Evolutionary conservation across 1,284 basidiomycete genomes (phyloP), one percentile per base, ranked within the genome.

Genomic region (Cystobasidium pallidum): DNA sequence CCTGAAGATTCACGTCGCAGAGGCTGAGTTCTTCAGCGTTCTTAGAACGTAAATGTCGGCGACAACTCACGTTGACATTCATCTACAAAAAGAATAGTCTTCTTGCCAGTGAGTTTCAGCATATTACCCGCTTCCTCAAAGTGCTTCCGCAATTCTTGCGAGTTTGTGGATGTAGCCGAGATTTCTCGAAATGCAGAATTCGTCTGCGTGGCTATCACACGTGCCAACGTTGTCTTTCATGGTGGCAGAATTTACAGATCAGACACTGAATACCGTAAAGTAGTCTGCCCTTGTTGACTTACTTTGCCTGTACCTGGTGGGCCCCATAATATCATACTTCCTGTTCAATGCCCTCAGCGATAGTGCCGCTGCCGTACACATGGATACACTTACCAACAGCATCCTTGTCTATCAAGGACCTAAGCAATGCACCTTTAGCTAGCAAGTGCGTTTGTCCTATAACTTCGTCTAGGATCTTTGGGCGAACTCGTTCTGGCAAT

Each of bases 71-170:
- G 86, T 81, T 95, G 92, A 3, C 95, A 88, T 81, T 95, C 92
- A 78, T 95, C 93, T 73, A 92, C 81, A 78, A 92, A 92, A 2
- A 92, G 79, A 24, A 91, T 81, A 0, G 89, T 91, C 66, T 85
- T 84, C 75, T 87, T 85, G 64, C 89, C 90, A 0, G 88, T 88
- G 54, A 94, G 80, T 58, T 85, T 83, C 61, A 94, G 84, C 1
- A 85, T 82, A 62, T 86, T 86, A 78, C 88, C 88, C 0, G 92
- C 91, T 78, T 92, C 90, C 74, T 93, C 91, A 73, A 92, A 89
- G 4, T 91, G 84, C 47, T 85, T 85, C 47, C 90, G 86, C n/a
- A 94, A 87, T 59, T 95, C 91, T 41, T 86, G 86, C 0, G 91
- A 87, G 0, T 90, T 89, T 0, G 89, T 87, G 39, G 81, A 78